Conservation (phyloP, 2,329 filamentous ascomycete genomes). For the Epichloe sp. region DNA sequence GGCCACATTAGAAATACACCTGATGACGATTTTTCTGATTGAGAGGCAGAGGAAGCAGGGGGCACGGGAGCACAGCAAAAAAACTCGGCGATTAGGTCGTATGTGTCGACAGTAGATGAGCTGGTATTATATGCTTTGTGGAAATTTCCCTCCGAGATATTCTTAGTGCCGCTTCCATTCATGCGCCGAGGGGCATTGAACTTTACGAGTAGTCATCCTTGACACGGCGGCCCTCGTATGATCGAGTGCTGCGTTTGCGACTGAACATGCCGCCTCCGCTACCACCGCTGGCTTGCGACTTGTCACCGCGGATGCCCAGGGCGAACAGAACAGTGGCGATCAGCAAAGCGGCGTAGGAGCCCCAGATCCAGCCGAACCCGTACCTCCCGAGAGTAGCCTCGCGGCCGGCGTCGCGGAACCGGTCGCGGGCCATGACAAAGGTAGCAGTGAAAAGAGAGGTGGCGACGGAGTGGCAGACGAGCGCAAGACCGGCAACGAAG, state of each 20-base stretch:
- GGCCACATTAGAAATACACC: too few relatives aligned
- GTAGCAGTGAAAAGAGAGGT: conserved; percentile 62
- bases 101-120: too few relatives aligned
- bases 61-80: too few relatives aligned
- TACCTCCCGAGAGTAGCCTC: conserved; percentile 50
- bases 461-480: conserved; percentile 57
- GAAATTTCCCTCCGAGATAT: background rate
- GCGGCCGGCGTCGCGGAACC: conserved; percentile 43
- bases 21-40: too few relatives aligned
- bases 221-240: conserved; percentile 40
- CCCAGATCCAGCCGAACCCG: conserved; percentile 69
- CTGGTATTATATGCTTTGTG: too few relatives aligned
- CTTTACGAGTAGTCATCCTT: conserved; percentile 56
- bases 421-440: conserved; percentile 57
- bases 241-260: conserved; percentile 22
- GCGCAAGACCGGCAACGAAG: conserved; percentile 40
- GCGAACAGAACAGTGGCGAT: conserved; percentile 57
- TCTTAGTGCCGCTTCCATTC: background rate
- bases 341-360: conserved; percentile 51
- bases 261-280: conserved; percentile 10
- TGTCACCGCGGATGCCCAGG: conserved; percentile 41
- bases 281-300: conserved; percentile 19
- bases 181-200: background rate
- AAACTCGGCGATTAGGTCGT: too few relatives aligned
- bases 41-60: too few relatives aligned